Evolutionary conservation across 345 rosid species (phyloP), one percentile per base, ranked within the genome.

Genomic region (Odontarrhena argentea): DNA sequence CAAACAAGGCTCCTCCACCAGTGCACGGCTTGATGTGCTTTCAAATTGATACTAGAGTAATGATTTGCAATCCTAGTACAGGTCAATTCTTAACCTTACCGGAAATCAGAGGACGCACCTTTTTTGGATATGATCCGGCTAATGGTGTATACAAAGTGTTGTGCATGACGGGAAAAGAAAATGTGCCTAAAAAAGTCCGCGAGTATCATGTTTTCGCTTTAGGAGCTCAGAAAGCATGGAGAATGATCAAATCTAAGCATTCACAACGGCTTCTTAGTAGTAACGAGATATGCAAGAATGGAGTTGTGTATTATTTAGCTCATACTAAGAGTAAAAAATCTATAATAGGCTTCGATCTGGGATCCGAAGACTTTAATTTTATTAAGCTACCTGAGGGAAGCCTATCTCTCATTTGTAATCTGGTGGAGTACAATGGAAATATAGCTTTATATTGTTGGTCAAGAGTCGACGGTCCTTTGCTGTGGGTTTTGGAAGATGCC

Each of bases 261-360:
- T 6, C n/a, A 7, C 57, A 64, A 25, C 28, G 3, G 26, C 49
- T 26, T 18, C 10, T 11, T 34, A 4, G 8, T 28, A 0, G 0
- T 14, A 9, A 3, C 24, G 43, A 12, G 5, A 5, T 55, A 67
- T 55, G 71, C 38, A 22, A 13, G 2, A 26, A 35, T 45, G 63
- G 71, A 0, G 63, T 46, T 67, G 11, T 67, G 10, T 67, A 67
- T 25, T 55, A 55, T 24, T 45, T 3, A 18, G 71, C 55, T 55
- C 44, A 1, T 9, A 8, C 8, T 15, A 45, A 45, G 0, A 0
- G 1, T 12, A 2, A n/a, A 32, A 6, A 7, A 4, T 25, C 28
- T 22, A 3, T 67, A 3, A 25, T 67, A 14, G 22, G 47, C 15
- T 67, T 67, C 1, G 41, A 65, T 47, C 1, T 53, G 11, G 53